Evolutionary conservation across 2,329 filamentous ascomycete species (phyloP), one percentile per base, ranked within the genome.

Genomic region (Ceratocystis cubensis): DNA sequence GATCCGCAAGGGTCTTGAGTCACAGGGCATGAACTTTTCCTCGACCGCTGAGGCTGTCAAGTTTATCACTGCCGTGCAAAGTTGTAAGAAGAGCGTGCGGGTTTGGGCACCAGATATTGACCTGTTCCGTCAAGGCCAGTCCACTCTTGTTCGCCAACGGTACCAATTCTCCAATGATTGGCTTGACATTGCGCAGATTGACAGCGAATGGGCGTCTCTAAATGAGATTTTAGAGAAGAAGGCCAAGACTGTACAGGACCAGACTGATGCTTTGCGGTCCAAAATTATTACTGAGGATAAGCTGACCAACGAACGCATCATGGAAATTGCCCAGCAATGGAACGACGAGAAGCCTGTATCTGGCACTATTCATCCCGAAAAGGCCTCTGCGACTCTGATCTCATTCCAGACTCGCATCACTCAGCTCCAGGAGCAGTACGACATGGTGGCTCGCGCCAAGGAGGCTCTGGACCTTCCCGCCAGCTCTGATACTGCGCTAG

Each of bases 31-130:
- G 56, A 93, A 97, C 74, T 91, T 92, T 22, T 93, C 90, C 3
- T 97, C 94, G 1, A 99, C 94, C 3, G 93, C 93, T 0, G 92
- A 97, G 74, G 94, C 95, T 28, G 95, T 99, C 3, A 91, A 94
- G 46, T 99, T 99, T 76, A 99, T 99, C 73, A 99, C 95, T 0
- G 92, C 93, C 65, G 94, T 99, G 4, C 94, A 99, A 77, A 90
- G 90, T 73, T 96, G 91, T 78, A 96, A 95, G 79, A 87, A 91
- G 63, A 95, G 95, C 74, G 92, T 95, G 64, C 93, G 91, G 75
- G 80, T 88, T 3, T 99, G 94, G 94, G 91, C 91, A 5, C 93
- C 93, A 0, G 94, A 99, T 74, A 90, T 99, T 50, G 92, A 96
- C 72, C 88, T 91, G 61, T 99, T 99, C 79, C 86, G 91, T 37